Conservation (phyloP, 495 filamentous ascomycete genomes). For the Neurospora tetraspora region DNA sequence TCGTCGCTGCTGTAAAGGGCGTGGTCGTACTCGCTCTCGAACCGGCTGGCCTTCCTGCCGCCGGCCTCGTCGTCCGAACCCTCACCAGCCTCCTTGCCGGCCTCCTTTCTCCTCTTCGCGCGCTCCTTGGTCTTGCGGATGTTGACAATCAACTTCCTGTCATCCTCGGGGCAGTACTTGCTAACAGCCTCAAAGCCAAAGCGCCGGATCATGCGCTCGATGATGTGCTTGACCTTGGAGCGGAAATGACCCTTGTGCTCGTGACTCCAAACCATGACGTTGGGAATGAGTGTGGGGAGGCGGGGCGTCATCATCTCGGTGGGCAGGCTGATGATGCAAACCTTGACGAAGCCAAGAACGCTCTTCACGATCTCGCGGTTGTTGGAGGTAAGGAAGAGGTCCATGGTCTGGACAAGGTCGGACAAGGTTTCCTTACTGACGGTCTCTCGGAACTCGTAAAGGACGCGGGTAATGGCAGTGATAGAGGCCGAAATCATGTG, state of each 20-base stretch:
- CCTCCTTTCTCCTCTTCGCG: slow-evolving; percentile 74
- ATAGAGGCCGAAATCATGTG: slow-evolving; percentile 95
- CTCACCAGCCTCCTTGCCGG: slow-evolving; percentile 39
- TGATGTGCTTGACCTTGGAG: slow-evolving; percentile 92
- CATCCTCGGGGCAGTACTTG: slow-evolving; percentile 65
- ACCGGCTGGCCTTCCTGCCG: slow-evolving; percentile 46
- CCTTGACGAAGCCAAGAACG: slow-evolving; percentile 92
- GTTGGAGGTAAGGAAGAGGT: slow-evolving; percentile 86
- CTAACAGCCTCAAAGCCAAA: slow-evolving; percentile 78
- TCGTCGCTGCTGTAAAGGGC: slow-evolving; percentile 75
- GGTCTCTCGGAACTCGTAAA: slow-evolving; percentile 73
- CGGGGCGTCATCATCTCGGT: slow-evolving; percentile 63
- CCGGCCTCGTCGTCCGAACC: slow-evolving; percentile 38
- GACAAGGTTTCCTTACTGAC: slow-evolving; percentile 45
- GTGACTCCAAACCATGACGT: slow-evolving; percentile 90
- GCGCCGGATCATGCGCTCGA: slow-evolving; percentile 83
- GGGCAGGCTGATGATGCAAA: slow-evolving; percentile 77
- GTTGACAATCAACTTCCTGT: slow-evolving; percentile 81
- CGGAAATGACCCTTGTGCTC: slow-evolving; percentile 95
- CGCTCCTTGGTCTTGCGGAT: slow-evolving; percentile 90
- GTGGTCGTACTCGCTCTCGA: slow-evolving; percentile 90
- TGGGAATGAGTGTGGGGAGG: slow-evolving; percentile 66
- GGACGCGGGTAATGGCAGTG: slow-evolving; percentile 79
- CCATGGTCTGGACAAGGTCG: slow-evolving; percentile 84
- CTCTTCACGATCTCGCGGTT: slow-evolving; percentile 93